Base-by-base conservation (phyloP, 2,329 filamentous ascomycete genomes). In the Fusarium sp. region DNA sequence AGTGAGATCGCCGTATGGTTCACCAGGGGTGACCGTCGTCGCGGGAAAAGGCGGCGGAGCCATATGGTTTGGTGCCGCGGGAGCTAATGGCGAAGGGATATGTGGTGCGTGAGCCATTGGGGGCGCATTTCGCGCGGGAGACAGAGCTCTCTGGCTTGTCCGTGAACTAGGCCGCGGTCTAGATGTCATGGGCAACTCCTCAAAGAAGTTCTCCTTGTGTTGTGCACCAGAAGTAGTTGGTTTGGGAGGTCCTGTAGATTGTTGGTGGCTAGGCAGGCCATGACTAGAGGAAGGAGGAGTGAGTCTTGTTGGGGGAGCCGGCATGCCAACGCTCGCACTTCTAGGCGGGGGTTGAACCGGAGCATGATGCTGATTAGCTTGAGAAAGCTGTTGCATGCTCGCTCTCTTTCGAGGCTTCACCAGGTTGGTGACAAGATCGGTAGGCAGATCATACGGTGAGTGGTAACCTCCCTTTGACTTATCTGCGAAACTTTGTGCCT, bases 401-500 rank as follows among this genome's bases (percentile, higher is more conserved):
- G 85, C 80, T 58, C 91, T 86, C 84, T 92, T 91, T 80, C 90
- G 86, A 77, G 92, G 90, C 74, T 92, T 92, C 33, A 92, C 88
- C 21, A 78, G 68, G 10, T 76, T 79, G 31, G 71, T 78, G 41
- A 83, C 74, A 35, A 99, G 88, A 60, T 98, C 95, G 82, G 96
- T 93, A 8, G 96, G 96, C 25, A 99, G 86, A 82, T 99, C 97
- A 77, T 98, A 99, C 1, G 96, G 96, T 25, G 95, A 98, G 54
- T 92, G 88, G 80, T 99, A 99, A 12, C 95, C 95, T 62, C 93
- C 93, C 82, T 97, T 98, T 7, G 94, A 85, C 81, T 97, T 97
- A 80, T 95, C 92, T 10, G 89, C 94, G 81, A 97, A 99, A 81
- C 95, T 98, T 79, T 97, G 90, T 2, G 89, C 86, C 81, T 90